These are phyloP conservation scores for Nectriaceae sp. DNA, from an alignment of 2,329 filamentous ascomycete species.

Conservation along the genomic window DNA sequence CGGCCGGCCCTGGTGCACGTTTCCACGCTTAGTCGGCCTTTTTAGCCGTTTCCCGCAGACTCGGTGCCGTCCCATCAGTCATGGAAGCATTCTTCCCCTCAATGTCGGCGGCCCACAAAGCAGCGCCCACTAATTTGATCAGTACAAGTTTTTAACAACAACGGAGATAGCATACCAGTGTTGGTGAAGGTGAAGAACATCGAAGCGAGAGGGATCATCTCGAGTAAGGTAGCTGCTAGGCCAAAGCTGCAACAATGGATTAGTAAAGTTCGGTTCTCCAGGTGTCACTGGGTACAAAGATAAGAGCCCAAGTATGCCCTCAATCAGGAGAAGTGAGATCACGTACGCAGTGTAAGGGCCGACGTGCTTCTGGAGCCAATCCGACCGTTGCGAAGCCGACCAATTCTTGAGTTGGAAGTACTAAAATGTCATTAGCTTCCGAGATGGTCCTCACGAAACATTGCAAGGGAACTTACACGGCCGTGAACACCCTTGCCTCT, in stretches of 20 bases:
- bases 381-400: slow-evolving; percentile 63
- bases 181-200: slow-evolving; percentile 91
- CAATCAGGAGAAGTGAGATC: slow-evolving; percentile 1
- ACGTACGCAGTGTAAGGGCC: slow-evolving; percentile 81
- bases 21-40: slow-evolving; percentile 43
- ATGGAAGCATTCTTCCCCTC: slow-evolving; percentile 58
- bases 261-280: slow-evolving; percentile 8
- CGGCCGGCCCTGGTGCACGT: background rate
- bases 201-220: slow-evolving; percentile 81
- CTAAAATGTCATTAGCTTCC: slow-evolving; percentile 37
- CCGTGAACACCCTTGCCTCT: slow-evolving; percentile 53
- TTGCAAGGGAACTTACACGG: slow-evolving; percentile 46
- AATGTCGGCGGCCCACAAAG: slow-evolving; percentile 90
- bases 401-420: slow-evolving; percentile 94
- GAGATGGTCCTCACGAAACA: background rate
- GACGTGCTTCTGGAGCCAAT: slow-evolving; percentile 70
- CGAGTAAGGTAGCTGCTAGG: slow-evolving; percentile 73
- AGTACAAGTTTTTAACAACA: slow-evolving; percentile 5
- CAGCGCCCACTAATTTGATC: slow-evolving; percentile 69
- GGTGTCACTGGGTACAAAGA: slow-evolving; percentile 6
- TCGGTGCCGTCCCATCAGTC: slow-evolving; percentile 52
- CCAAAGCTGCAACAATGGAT: slow-evolving; percentile 61
- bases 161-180: slow-evolving; percentile 52
- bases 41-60: slow-evolving; percentile 49
- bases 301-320: background rate